phyloP scores from a whole-genome alignment of 2,329 filamentous ascomycete genomes.

The Arthrobotrys pseudoclavata region DNA sequence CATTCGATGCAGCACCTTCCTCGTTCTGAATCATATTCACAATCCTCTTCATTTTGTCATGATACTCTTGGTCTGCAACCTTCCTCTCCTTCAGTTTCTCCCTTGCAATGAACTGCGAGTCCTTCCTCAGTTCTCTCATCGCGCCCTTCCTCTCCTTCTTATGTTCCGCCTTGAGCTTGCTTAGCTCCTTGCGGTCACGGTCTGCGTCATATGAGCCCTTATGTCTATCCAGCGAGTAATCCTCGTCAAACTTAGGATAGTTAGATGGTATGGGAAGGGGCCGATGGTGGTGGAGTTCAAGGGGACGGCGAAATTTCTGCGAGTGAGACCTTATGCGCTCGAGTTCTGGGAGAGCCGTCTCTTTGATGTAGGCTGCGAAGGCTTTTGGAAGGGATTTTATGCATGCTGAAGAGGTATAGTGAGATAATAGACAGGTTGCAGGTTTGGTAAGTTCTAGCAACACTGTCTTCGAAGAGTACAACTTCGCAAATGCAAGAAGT shows the following conservation, averaged over 20 bases:
- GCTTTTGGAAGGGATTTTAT: constrained; percentile 40
- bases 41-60: constrained; percentile 93
- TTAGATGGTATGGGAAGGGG: constrained; percentile 88
- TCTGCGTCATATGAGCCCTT: constrained; percentile 82
- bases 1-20: constrained; percentile 87
- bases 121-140: constrained; percentile 92
- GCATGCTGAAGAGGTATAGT: constrained; percentile 44
- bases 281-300: constrained; percentile 89
- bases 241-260: constrained; percentile 95
- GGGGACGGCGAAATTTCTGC: constrained; percentile 78
- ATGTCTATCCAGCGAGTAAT: constrained; percentile 93
- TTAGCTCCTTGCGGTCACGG: constrained; percentile 85
- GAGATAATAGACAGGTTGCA: constrained; percentile 25
- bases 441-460: constrained; percentile 41
- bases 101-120: constrained; percentile 90
- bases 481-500: constrained; percentile 61
- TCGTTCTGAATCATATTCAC: constrained; percentile 96
- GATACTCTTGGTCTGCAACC: constrained; percentile 91
- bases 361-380: constrained; percentile 31
- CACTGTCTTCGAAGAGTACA: constrained; percentile 54
- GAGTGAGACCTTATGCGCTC: constrained; percentile 68
- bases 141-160: constrained; percentile 96
- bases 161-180: constrained; percentile 88
- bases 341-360: constrained; percentile 42
- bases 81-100: constrained; percentile 94